Evolutionary conservation across 1,284 basidiomycete species (phyloP).

Genomic region (Abortiporus biennis): DNA sequence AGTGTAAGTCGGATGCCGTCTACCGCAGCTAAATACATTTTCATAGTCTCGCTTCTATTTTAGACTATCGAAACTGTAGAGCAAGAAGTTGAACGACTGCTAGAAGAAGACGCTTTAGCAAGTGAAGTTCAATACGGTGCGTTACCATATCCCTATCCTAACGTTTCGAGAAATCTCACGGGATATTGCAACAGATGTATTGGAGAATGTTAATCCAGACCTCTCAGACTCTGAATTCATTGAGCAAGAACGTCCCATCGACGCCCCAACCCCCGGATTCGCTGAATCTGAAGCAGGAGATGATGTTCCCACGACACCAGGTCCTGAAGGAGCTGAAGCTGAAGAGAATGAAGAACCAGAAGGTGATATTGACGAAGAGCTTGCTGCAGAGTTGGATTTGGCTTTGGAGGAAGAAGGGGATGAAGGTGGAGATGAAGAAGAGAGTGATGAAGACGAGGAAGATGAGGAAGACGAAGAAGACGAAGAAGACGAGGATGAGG

Average conservation of each 20-base stretch:
- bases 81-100: conserved; percentile 89
- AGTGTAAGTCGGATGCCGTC: conserved; percentile 41
- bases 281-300: conserved; percentile 60
- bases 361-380: conserved; percentile 75
- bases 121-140: conserved; percentile 73
- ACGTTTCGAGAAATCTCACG: not conserved
- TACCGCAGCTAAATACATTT: too few relatives aligned
- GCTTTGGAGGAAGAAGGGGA: conserved; percentile 50
- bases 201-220: conserved; percentile 83
- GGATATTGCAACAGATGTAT: conserved; percentile 58
- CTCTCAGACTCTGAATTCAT: conserved; percentile 82
- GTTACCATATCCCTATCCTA: conserved; percentile 12
- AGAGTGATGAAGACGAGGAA: conserved; percentile 60
- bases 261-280: conserved; percentile 56
- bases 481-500: conserved; percentile 65
- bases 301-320: conserved; percentile 46
- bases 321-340: conserved; percentile 48
- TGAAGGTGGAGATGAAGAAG: conserved; percentile 37
- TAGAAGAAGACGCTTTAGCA: conserved; percentile 84
- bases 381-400: conserved; percentile 69
- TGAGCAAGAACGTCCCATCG: conserved; percentile 57
- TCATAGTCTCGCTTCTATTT: not conserved
- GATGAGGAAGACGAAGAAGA: conserved; percentile 67
- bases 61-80: conserved; percentile 96
- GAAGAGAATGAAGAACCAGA: conserved; percentile 60